phyloP scores from a whole-genome alignment of 768 basidiomycete genomes.

The Suillus luteus region DNA sequence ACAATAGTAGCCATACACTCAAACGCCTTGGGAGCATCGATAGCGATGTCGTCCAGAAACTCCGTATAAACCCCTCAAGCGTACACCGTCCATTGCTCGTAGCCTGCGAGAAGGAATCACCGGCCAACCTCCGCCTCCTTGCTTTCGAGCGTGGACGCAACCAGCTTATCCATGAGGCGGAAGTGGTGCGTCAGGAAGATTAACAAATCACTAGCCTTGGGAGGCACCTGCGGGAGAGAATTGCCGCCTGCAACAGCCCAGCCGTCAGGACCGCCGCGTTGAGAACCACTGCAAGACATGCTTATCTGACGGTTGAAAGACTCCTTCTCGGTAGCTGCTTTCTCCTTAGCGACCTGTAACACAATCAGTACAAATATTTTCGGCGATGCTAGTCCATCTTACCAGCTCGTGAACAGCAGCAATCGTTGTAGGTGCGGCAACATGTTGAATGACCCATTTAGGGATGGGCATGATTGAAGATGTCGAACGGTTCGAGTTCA shows the following conservation, averaged over 20 bases:
- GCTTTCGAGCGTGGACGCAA: slow-evolving; percentile 71
- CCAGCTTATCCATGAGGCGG: slow-evolving; percentile 73
- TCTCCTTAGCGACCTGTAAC: slow-evolving; percentile 80
- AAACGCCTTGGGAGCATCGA: slow-evolving; percentile 27
- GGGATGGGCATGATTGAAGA: slow-evolving; percentile 48
- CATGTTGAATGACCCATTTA: slow-evolving; percentile 77
- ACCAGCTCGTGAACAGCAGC: slow-evolving; percentile 80
- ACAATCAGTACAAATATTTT: slow-evolving; percentile 11
- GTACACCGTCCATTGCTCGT: slow-evolving; percentile 62
- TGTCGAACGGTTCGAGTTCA: too few species aligned
- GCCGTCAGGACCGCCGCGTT: slow-evolving; percentile 72
- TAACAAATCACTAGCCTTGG: slow-evolving; percentile 84
- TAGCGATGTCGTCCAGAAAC: slow-evolving; percentile 82
- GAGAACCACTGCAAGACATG: slow-evolving; percentile 85
- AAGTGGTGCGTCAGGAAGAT: slow-evolving; percentile 64
- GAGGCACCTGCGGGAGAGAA: slow-evolving; percentile 52
- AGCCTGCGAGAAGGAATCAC: slow-evolving; percentile 69
- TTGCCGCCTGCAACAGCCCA: slow-evolving; percentile 67
- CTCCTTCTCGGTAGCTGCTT: slow-evolving; percentile 64
- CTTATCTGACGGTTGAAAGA: slow-evolving; percentile 60
- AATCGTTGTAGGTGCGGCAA: slow-evolving; percentile 81
- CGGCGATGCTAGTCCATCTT: slow-evolving; percentile 31
- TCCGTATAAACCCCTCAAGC: slow-evolving; percentile 72
- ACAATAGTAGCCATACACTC: slow-evolving; percentile 49
- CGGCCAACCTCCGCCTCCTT: slow-evolving; percentile 80